phyloP scores from a whole-genome alignment of 2,329 filamentous ascomycete genomes.

The Monascus ruber region DNA sequence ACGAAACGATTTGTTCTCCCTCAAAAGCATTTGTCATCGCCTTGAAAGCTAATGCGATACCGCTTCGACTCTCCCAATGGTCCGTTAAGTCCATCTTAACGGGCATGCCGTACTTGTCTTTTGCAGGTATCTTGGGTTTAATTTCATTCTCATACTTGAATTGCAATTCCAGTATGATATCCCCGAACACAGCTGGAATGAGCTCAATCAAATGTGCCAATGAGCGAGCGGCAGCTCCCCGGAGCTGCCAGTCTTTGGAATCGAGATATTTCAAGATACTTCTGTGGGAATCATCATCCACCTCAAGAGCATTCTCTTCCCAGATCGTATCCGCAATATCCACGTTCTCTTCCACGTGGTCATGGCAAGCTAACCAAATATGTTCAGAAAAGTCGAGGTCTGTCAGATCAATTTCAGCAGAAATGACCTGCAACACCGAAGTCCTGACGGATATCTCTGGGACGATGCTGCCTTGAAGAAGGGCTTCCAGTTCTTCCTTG shows the following conservation, averaged over 20 bases:
- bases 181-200: slow-evolving; percentile 48
- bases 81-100: slow-evolving; percentile 78
- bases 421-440: slow-evolving; percentile 78
- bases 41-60: slow-evolving; percentile 76
- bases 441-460: slow-evolving; percentile 69
- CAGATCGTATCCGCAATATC: slow-evolving; percentile 80
- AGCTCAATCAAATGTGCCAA: slow-evolving; percentile 61
- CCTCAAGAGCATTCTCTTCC: slow-evolving; percentile 77
- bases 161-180: slow-evolving; percentile 55
- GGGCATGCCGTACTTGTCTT: slow-evolving; percentile 91
- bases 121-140: slow-evolving; percentile 69
- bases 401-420: slow-evolving; percentile 81
- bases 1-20: slow-evolving; percentile 57
- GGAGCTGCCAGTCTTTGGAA: slow-evolving; percentile 67
- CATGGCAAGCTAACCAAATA: slow-evolving; percentile 87
- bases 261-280: slow-evolving; percentile 69
- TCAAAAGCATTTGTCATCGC: slow-evolving; percentile 64
- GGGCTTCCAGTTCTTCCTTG: slow-evolving; percentile 57
- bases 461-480: slow-evolving; percentile 71
- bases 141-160: slow-evolving; percentile 64
- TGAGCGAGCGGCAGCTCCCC: slow-evolving; percentile 70
- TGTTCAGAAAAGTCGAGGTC: slow-evolving; percentile 78
- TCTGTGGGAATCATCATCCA: slow-evolving; percentile 53
- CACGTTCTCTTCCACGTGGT: slow-evolving; percentile 77
- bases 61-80: slow-evolving; percentile 83